Evolutionary conservation across 345 rosid species (phyloP), one percentile per base, ranked within the genome.

Genomic region (Camelina laxa): DNA sequence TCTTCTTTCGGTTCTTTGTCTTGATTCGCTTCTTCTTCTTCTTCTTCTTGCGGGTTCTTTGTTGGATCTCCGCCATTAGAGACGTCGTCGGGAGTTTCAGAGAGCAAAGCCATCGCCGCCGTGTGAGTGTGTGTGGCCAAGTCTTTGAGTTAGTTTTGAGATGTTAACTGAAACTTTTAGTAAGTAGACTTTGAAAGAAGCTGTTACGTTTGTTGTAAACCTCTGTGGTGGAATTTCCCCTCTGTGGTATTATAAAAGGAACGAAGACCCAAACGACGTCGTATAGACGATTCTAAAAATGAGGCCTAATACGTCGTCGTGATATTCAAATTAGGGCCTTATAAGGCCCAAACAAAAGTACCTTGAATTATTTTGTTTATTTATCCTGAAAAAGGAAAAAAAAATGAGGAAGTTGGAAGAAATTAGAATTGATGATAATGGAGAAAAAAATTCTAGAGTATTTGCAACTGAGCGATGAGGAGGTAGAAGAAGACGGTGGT

Each of bases 401-500:
- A 6, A 5, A 6, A n/a, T n/a, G n/a, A n/a, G 38, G 20, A 30
- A 56, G 4, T 30, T 2, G 17, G 20, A 17, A n/a, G 61, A 19
- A n/a, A n/a, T 10, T 56, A 30, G 20, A 55, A 56, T 27, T n/a
- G n/a, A n/a, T n/a, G n/a, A n/a, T n/a, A n/a, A n/a, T n/a, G n/a
- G n/a, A n/a, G n/a, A n/a, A n/a, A n/a, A n/a, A n/a, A n/a, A n/a
- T n/a, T n/a, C n/a, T n/a, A n/a, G n/a, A n/a, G 63, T 56, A 58
- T 78, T 76, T 90, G 72, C 75, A 75, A 31, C 67, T 88, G 14
- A 65, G 27, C 75, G 74, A 81, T n/a, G 89, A 85, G 45, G 90
- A 80, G 39, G n/a, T n/a, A n/a, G n/a, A n/a, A n/a, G n/a, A n/a
- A n/a, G 82, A 84, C 33, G 90, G 78, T 58, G 87, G 69, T 11